Conservation (phyloP, 257 asterid species). For the Lantana camara region DNA sequence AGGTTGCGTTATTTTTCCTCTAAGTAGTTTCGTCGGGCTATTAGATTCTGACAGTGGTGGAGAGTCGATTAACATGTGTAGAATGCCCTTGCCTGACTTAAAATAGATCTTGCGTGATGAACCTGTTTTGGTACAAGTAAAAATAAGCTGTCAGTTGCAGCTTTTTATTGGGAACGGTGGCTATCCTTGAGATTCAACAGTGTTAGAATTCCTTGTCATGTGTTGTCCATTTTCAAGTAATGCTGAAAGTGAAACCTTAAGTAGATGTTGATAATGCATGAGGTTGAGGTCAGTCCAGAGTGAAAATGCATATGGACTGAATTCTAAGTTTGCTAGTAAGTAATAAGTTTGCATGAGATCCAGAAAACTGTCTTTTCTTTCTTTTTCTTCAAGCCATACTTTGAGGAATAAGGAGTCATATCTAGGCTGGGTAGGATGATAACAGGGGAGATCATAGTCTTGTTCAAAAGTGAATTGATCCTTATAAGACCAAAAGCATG, state of each 20-base stretch:
- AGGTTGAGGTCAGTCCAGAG: not conserved
- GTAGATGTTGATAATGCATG: not conserved
- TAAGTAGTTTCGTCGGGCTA: not conserved
- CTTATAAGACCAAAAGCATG: not conserved
- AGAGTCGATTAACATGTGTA: not conserved
- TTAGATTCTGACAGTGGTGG: not conserved
- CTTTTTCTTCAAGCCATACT: not conserved
- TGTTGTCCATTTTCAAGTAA: not conserved
- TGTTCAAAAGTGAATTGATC: conserved; percentile 5
- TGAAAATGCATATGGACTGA: not conserved
- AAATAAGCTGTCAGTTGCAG: not conserved
- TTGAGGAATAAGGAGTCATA: not conserved
- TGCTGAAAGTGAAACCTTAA: not conserved
- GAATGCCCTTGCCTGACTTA: conserved; percentile 10
- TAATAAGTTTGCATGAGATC: not conserved
- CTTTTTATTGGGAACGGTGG: not conserved
- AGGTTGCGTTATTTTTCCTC: not conserved
- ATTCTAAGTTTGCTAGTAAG: conserved; percentile 1
- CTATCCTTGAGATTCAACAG: not conserved
- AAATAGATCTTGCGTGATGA: conserved; percentile 6
- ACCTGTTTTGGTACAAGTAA: not conserved
- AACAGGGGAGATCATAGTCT: not conserved
- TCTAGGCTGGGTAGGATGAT: not conserved
- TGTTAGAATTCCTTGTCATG: not conserved
- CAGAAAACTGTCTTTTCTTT: not conserved